phyloP scores from a whole-genome alignment of 331 rosid species.

The Quercus tomentella region DNA sequence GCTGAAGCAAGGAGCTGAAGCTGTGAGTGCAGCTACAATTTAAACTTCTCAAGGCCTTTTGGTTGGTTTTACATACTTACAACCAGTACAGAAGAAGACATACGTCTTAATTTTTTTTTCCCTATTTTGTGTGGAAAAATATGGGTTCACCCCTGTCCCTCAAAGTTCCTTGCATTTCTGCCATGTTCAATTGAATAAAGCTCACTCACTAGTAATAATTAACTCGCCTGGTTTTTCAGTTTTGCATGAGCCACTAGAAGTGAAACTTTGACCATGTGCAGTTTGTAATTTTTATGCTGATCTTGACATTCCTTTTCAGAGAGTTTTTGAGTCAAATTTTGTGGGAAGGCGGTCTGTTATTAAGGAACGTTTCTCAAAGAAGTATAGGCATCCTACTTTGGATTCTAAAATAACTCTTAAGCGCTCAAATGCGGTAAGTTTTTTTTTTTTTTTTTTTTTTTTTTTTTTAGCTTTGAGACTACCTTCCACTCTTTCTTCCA shows the following conservation, averaged over 20 bases:
- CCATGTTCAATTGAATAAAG: background rate
- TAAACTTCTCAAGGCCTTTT: background rate
- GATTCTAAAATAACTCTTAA: slow-evolving; percentile 80
- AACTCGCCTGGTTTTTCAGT: background rate
- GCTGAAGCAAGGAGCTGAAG: slow-evolving; percentile 79
- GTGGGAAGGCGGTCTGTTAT: slow-evolving; percentile 76
- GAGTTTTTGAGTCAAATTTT: slow-evolving; percentile 74
- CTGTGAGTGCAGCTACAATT: slow-evolving; percentile 39
- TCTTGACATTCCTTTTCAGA: slow-evolving; percentile 34
- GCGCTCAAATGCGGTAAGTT: slow-evolving; percentile 74
- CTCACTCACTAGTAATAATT: background rate
- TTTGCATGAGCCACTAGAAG: background rate
- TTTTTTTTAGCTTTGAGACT: background rate
- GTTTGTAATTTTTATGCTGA: background rate
- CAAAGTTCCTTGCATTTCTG: background rate
- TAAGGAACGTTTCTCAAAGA: slow-evolving; percentile 91
- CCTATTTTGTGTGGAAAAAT: background rate
- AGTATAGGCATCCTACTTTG: slow-evolving; percentile 85
- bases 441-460: background rate
- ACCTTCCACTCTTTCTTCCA: background rate
- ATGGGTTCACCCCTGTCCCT: background rate
- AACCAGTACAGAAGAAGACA: background rate
- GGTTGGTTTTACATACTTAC: background rate
- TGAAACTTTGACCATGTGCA: background rate
- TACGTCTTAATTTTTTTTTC: background rate